Evolutionary conservation across 2,329 filamentous ascomycete species (phyloP).

Genomic region (Fusarium coicis): DNA sequence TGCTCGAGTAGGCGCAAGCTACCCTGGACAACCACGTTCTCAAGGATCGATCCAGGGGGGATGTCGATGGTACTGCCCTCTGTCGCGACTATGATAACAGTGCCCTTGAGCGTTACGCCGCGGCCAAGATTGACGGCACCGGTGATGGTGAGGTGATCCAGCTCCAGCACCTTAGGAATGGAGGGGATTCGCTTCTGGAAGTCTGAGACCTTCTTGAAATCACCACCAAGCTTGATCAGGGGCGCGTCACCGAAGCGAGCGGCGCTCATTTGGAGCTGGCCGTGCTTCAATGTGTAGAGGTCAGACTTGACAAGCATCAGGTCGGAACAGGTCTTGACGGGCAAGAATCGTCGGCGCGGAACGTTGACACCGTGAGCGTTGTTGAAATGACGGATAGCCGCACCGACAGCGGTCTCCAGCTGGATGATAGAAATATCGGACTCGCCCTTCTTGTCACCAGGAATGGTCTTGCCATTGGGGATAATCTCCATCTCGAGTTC

Average conservation of each 20-base stretch:
- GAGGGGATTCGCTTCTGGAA: constrained; percentile 89
- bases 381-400: constrained; percentile 97
- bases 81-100: constrained; percentile 98
- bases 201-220: constrained; percentile 99
- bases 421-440: constrained; percentile 97
- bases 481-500: constrained; percentile 99
- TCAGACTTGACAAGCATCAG: constrained; percentile 99
- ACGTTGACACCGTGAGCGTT: constrained; percentile 99
- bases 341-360: constrained; percentile 95
- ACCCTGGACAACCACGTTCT: constrained; percentile 99
- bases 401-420: constrained; percentile 98
- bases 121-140: constrained; percentile 96
- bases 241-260: constrained; percentile 96
- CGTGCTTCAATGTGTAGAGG: constrained; percentile 98
- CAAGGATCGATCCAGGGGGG: constrained; percentile 93
- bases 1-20: constrained; percentile 82
- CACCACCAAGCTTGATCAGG: constrained; percentile 96
- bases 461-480: constrained; percentile 98
- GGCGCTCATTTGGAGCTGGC: constrained; percentile 95
- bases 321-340: constrained; percentile 99
- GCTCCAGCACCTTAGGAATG: constrained; percentile 90
- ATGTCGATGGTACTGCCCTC: constrained; percentile 98
- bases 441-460: constrained; percentile 99
- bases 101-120: constrained; percentile 95
- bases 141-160: constrained; percentile 96